Conservation (phyloP, 495 filamentous ascomycete genomes). For the Aspergillus haitiensis region DNA sequence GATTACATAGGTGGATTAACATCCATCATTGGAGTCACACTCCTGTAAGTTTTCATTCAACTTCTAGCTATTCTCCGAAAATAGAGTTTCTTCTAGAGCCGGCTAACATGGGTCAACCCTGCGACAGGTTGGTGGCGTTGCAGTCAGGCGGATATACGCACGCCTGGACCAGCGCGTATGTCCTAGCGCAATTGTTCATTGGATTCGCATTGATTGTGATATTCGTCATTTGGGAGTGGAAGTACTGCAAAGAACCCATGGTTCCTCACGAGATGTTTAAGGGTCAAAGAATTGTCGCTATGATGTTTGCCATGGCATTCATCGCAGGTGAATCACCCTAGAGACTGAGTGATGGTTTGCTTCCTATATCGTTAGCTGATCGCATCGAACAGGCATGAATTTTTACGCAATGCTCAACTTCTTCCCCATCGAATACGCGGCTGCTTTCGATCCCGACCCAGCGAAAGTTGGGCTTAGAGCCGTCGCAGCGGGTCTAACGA, state of each 20-base stretch:
- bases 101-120: background rate
- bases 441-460: background rate
- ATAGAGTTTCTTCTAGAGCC: background rate
- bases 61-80: background rate
- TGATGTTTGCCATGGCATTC: background rate
- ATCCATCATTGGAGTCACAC: background rate
- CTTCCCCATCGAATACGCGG: background rate
- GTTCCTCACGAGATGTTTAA: background rate
- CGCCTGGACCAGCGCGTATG: background rate
- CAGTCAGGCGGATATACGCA: background rate
- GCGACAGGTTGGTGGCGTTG: background rate
- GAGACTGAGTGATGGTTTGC: background rate
- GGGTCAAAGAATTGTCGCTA: background rate
- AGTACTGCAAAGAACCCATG: background rate
- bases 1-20: background rate
- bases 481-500: background rate
- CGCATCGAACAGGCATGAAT: background rate
- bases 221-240: slow-evolving; percentile 1
- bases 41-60: background rate
- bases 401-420: slow-evolving; percentile 3
- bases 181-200: background rate
- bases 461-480: background rate
- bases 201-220: background rate
- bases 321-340: background rate
- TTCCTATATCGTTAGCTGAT: background rate